Evolutionary conservation across 805 yeast genomes (phyloP).

Genomic region (Kodamaea fukazawae): DNA sequence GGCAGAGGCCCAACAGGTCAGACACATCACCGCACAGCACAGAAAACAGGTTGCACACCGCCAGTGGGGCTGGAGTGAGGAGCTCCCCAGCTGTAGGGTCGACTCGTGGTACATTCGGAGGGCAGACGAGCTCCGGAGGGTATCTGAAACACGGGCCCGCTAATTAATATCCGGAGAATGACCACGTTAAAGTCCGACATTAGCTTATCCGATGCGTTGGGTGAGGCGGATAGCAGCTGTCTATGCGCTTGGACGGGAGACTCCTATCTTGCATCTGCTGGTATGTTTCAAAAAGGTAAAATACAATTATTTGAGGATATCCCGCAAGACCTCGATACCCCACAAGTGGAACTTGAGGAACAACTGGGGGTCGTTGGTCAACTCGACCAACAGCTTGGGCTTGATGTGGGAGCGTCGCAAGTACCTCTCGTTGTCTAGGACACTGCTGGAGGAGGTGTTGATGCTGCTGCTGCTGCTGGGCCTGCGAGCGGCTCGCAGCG

Average conservation of each 20-base stretch:
- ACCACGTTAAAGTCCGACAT: too few relatives aligned
- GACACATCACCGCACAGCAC: neutral
- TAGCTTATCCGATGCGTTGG: too few relatives aligned
- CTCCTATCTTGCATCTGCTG: too few relatives aligned
- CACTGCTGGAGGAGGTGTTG: slow-evolving; percentile 4
- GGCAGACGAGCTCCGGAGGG: too few relatives aligned
- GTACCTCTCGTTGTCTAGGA: slow-evolving; percentile 47
- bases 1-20: slow-evolving; percentile 19
- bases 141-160: too few relatives aligned
- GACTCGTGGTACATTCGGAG: too few relatives aligned
- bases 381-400: slow-evolving; percentile 53
- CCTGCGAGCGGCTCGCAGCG: neutral
- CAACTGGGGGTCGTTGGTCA: slow-evolving; percentile 51
- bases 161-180: too few relatives aligned
- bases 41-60: neutral
- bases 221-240: too few relatives aligned
- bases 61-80: too few relatives aligned
- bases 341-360: slow-evolving; percentile 62
- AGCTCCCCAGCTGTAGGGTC: too few relatives aligned
- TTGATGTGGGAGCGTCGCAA: slow-evolving; percentile 55
- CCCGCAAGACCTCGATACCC: slow-evolving; percentile 52
- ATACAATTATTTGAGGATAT: slow-evolving; percentile 16
- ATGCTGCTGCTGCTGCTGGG: slow-evolving; percentile 18
- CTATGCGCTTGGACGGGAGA: too few relatives aligned
- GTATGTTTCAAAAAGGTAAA: too few relatives aligned